Evolutionary conservation across 73 alveolate genomes (phyloP).

Genomic region (Paramecium primaurelia): DNA sequence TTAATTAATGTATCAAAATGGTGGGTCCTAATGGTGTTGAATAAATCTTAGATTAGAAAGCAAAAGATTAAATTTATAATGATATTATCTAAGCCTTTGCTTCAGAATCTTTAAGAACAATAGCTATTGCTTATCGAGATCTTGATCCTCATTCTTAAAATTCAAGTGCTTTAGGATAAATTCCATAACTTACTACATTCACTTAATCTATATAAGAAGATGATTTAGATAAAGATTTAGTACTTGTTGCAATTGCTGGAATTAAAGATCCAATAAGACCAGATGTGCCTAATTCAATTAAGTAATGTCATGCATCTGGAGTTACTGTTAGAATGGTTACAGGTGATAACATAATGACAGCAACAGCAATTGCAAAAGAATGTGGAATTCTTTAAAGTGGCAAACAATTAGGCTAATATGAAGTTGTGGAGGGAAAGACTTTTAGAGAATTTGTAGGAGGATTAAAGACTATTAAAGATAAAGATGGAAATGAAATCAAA

Average conservation of each 20-base stretch:
- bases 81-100: constrained; percentile 76
- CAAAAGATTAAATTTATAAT: constrained; percentile 52
- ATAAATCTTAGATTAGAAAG: constrained; percentile 51
- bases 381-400: constrained; percentile 73
- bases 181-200: not conserved
- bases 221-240: constrained; percentile 27
- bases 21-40: constrained; percentile 67
- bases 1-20: constrained; percentile 64
- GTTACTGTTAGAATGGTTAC: constrained; percentile 97
- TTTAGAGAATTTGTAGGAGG: constrained; percentile 72
- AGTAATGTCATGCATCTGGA: constrained; percentile 78
- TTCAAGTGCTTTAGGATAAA: not conserved
- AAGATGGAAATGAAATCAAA: constrained; percentile 59
- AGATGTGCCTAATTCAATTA: constrained; percentile 87
- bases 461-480: not conserved
- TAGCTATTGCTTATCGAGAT: constrained; percentile 78
- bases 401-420: not conserved
- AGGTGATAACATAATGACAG: constrained; percentile 94
- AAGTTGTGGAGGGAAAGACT: constrained; percentile 63
- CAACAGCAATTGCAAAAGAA: constrained; percentile 91
- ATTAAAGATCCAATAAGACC: constrained; percentile 86
- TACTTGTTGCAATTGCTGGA: constrained; percentile 63
- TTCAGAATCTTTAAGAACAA: constrained; percentile 72
- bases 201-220: constrained; percentile 1
- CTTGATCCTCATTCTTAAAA: constrained; percentile 10